Evolutionary conservation across 179 eudicot genomes (phyloP).

Genomic region (Carnegiea gigantea): DNA sequence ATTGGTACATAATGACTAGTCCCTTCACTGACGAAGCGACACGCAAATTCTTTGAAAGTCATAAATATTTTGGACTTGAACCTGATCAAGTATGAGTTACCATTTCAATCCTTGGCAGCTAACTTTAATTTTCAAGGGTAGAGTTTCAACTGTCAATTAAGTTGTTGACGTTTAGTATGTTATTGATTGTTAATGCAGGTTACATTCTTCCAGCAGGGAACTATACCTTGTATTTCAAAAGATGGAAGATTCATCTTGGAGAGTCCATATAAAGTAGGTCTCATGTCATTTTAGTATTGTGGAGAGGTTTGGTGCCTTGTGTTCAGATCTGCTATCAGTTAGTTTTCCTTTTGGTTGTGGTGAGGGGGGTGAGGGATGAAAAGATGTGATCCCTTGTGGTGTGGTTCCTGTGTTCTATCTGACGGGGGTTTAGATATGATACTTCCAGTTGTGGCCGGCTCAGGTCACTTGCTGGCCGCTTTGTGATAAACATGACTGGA

Average conservation of each 20-base stretch:
- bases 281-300: constrained; percentile 9
- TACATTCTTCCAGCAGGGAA: constrained; percentile 92
- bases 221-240: constrained; percentile 86
- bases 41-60: constrained; percentile 73
- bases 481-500: not conserved
- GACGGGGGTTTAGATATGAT: not conserved
- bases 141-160: not conserved
- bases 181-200: constrained; percentile 50
- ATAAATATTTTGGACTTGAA: constrained; percentile 89
- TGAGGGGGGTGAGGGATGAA: not conserved
- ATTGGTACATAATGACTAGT: constrained; percentile 99
- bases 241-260: constrained; percentile 98
- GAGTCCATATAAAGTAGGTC: constrained; percentile 73
- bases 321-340: not conserved
- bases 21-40: constrained; percentile 90
- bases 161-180: not conserved
- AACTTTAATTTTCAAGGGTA: not conserved
- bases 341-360: not conserved
- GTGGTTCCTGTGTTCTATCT: not conserved
- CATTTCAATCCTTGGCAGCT: constrained; percentile 9
- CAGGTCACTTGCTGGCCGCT: not conserved
- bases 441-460: not conserved
- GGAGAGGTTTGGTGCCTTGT: not conserved
- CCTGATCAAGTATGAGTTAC: constrained; percentile 67
- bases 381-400: not conserved